Base-by-base conservation (phyloP, 2,329 filamentous ascomycete species). In the Rutstroemia sp. region DNA sequence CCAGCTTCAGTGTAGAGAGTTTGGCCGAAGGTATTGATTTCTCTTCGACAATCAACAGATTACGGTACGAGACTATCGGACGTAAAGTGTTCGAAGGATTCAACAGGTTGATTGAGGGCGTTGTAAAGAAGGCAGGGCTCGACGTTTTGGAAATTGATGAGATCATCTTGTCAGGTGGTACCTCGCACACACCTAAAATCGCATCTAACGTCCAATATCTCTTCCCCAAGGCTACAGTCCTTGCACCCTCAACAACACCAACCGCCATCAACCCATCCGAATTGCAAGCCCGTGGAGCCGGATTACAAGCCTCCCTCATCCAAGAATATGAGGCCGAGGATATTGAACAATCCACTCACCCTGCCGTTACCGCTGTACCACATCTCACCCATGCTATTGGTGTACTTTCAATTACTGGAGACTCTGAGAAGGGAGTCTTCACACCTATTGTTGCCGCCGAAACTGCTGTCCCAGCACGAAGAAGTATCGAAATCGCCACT, bases 281-380 rank as follows among this genome's bases (percentile, higher is more conserved):
- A 76, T 81, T 96, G 56, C 79, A 87, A 67, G 88, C 89, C 61
- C 86, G 94, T 62, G 94, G 94, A 69, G 94, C 94, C 59, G 92
- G 94, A 34, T 90, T 99, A 66, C 94, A 99, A 76, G 94, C 94
- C 39, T 95, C 87, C 59, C 78, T 99, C 61, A 90, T 99, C 72
- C 86, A 92, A 73, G 92, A 96, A 73, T 99, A 95, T 73, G 94
- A 99, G 67, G 80, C 84, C 64, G 86, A 90, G 63, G 92, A 97
- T 70, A 95, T 99, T 65, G 89, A 95, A 71, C 92, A 96, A 79
- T 95, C 89, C 61, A 95, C 91, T 48, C 92, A 99, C 78, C 87
- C 94, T 52, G 89, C 91, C 70, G 91, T 99, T 62, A 96, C 92
- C 37, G 92, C 92, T 16, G 91, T 95, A 52, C 90, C 91, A 66